A percentile compares a stretch with the other conserved stretches of the same genome.
Conservation (phyloP, 108 stramenopile species). For the Cyclostephanos invisitatus region DNA sequence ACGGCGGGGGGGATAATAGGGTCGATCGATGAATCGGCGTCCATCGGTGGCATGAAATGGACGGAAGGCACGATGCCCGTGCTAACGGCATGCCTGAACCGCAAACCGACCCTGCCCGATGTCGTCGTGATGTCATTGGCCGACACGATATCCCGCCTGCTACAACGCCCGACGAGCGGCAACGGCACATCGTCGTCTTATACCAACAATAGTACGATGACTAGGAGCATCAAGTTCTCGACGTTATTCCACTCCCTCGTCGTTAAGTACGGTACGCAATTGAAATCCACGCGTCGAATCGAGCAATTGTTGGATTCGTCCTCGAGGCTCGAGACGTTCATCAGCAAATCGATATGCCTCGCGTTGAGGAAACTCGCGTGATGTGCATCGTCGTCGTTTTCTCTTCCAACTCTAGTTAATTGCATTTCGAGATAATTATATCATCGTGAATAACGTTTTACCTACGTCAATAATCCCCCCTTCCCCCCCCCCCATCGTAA, state of each 20-base stretch:
- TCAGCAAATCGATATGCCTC: conserved; percentile 26
- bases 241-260: conserved; percentile 35
- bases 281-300: conserved; percentile 18
- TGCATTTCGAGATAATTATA: no score
- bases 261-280: conserved; percentile 34
- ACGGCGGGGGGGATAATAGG: background rate
- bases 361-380: conserved; percentile 19
- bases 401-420: no score
- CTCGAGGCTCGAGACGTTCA: conserved; percentile 28
- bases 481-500: background rate
- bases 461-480: no score
- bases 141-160: conserved; percentile 17
- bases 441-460: no score
- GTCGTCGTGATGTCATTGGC: conserved; percentile 18
- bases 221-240: conserved; percentile 39
- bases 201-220: conserved; percentile 5
- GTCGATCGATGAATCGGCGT: background rate
- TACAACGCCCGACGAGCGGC: background rate
- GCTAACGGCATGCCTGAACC: conserved; percentile 38
- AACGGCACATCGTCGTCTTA: background rate
- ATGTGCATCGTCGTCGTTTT: no score
- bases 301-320: conserved; percentile 17
- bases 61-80: conserved; percentile 39
- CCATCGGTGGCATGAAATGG: conserved; percentile 27
- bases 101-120: conserved; percentile 21